Evolutionary conservation across 208 protist genomes (phyloP).

Genomic region (Balamuthia mandrillaris): DNA sequence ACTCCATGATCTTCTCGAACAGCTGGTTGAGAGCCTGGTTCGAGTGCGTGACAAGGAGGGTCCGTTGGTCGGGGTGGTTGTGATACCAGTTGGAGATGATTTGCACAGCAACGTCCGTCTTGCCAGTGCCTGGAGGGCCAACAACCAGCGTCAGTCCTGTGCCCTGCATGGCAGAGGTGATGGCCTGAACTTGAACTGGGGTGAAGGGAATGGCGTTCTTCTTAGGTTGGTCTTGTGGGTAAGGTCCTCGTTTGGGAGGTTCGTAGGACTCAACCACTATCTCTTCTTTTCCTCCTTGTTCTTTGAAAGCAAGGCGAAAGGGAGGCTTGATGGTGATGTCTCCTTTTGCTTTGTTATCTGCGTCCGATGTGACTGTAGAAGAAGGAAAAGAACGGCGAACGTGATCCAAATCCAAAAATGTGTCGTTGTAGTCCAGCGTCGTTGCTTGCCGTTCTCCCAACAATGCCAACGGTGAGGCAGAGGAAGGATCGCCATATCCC

Average conservation of each 20-base stretch:
- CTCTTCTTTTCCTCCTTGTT: neutral
- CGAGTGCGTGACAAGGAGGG: slow-evolving; percentile 83
- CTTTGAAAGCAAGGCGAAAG: slow-evolving; percentile 3
- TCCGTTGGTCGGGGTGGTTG: slow-evolving; percentile 77
- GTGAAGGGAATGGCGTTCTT: slow-evolving; percentile 75
- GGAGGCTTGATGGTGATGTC: too few relatives aligned
- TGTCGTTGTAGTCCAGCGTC: slow-evolving; percentile 69
- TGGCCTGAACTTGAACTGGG: slow-evolving; percentile 60
- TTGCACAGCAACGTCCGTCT: slow-evolving; percentile 87
- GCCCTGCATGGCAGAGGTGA: slow-evolving; percentile 43
- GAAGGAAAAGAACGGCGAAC: slow-evolving; percentile 32
- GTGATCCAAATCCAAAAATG: slow-evolving; percentile 71
- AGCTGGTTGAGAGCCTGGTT: slow-evolving; percentile 81
- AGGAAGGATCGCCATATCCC: slow-evolving; percentile 76
- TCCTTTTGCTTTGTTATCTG: too few relatives aligned
- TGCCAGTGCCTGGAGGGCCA: slow-evolving; percentile 83
- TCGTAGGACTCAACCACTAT: slow-evolving; percentile 44
- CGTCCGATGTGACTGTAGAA: too few relatives aligned
- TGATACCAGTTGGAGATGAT: slow-evolving; percentile 81
- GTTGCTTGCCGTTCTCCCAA: slow-evolving; percentile 49
- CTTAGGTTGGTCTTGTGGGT: slow-evolving; percentile 55
- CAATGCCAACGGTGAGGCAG: too few relatives aligned
- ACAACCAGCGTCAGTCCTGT: slow-evolving; percentile 81
- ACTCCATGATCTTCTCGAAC: slow-evolving; percentile 72
- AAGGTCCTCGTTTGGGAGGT: slow-evolving; percentile 53